Conservation (phyloP, 768 basidiomycete species). For the Pleurotus djamor region DNA sequence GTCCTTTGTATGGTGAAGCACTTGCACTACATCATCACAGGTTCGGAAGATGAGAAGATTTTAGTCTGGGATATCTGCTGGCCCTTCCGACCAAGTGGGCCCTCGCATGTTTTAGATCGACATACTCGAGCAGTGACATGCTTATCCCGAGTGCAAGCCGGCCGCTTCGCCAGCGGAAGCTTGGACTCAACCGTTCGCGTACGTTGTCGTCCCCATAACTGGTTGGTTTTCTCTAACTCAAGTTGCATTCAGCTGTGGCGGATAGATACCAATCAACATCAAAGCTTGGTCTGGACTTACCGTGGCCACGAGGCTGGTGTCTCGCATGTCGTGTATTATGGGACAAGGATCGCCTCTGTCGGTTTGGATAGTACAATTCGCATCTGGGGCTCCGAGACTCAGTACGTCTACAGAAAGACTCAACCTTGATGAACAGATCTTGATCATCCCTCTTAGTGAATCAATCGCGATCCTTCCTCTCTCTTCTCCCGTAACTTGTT, state of each 20-base stretch:
- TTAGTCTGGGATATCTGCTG: not conserved
- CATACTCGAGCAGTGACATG: not conserved
- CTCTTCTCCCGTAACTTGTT: not conserved
- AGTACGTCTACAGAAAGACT: not conserved
- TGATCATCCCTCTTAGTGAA: not conserved
- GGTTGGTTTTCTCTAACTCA: not conserved
- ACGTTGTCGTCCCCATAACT: not conserved
- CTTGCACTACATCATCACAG: not conserved
- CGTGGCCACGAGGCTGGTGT: not conserved
- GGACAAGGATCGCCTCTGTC: not conserved
- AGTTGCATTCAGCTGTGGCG: not conserved
- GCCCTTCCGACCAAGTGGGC: not conserved
- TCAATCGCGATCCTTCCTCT: not conserved
- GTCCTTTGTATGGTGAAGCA: not conserved
- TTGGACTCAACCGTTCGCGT: not conserved
- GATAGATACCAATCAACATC: not conserved
- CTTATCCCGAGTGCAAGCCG: not conserved
- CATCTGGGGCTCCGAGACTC: not conserved
- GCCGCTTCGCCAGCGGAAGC: not conserved
- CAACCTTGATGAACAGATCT: not conserved
- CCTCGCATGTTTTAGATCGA: not conserved
- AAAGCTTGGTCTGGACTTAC: not conserved
- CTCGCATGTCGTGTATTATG: not conserved
- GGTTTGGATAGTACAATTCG: not conserved
- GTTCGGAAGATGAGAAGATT: not conserved